These are phyloP conservation scores for Plasmopara viticola DNA, from an alignment of 352 stramenopile genomes.

Conservation along the genomic window DNA sequence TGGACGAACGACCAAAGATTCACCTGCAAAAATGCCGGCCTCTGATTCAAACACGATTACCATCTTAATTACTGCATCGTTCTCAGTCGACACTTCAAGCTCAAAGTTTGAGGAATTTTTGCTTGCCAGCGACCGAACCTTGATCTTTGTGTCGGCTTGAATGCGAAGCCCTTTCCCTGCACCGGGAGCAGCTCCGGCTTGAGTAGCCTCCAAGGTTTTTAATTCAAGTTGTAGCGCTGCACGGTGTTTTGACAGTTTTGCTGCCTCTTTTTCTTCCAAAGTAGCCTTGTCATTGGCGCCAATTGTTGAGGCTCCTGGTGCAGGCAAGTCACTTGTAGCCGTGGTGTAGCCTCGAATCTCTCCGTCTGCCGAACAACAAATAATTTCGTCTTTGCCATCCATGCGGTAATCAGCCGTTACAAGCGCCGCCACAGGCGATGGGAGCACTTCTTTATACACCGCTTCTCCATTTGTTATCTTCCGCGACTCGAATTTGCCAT, in stretches of 20 bases:
- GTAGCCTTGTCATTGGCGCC: slow-evolving; percentile 34
- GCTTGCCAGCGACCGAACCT: slow-evolving; percentile 48
- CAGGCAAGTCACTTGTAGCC: slow-evolving; percentile 34
- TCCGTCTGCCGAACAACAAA: slow-evolving; percentile 77
- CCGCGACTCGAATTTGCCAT: slow-evolving; percentile 81
- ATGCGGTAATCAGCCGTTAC: slow-evolving; percentile 85
- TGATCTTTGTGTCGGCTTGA: slow-evolving; percentile 48
- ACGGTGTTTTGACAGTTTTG: slow-evolving; percentile 80
- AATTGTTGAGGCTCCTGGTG: slow-evolving; percentile 12
- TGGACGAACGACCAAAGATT: slow-evolving; percentile 70
- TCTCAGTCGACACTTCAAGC: slow-evolving; percentile 80
- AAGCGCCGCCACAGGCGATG: slow-evolving; percentile 52
- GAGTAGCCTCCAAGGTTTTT: slow-evolving; percentile 58
- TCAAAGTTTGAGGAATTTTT: slow-evolving; percentile 56
- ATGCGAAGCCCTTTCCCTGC: slow-evolving; percentile 45
- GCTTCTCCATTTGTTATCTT: slow-evolving; percentile 74
- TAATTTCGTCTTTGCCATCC: slow-evolving; percentile 84
- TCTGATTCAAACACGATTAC: slow-evolving; percentile 83
- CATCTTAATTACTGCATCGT: slow-evolving; percentile 85
- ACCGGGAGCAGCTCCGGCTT: slow-evolving; percentile 12
- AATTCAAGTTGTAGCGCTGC: slow-evolving; percentile 69
- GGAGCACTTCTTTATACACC: slow-evolving; percentile 77
- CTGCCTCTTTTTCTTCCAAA: slow-evolving; percentile 68
- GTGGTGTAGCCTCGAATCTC: slow-evolving; percentile 73
- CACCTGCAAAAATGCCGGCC: slow-evolving; percentile 78